phyloP scores from a whole-genome alignment of 2,329 filamentous ascomycete species.

The Fusarium palustre region DNA sequence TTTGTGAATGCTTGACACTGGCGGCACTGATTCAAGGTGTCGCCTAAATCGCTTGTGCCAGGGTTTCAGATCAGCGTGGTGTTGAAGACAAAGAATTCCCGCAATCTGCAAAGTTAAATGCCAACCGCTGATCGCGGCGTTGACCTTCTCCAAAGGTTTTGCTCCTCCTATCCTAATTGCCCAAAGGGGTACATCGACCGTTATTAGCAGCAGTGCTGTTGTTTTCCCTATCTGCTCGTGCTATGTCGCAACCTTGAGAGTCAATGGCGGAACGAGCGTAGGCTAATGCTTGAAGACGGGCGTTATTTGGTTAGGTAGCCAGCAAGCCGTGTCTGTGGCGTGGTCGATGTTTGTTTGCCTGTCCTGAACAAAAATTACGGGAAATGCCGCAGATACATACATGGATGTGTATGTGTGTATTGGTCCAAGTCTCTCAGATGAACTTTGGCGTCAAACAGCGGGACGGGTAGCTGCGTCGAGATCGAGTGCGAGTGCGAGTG shows the following conservation, averaged over 20 bases:
- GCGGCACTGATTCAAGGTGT: constrained; percentile 11
- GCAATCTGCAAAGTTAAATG: constrained; percentile 11
- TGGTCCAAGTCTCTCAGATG: constrained; percentile 1
- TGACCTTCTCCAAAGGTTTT: background rate
- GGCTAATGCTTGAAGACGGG: constrained; percentile 6
- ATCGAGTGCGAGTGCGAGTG: constrained; percentile 20
- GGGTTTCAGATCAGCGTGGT: constrained; percentile 15
- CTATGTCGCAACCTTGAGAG: constrained; percentile 6
- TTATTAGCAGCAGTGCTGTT: constrained; percentile 32
- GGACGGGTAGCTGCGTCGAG: constrained; percentile 26
- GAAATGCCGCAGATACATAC: constrained; percentile 21
- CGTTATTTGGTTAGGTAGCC: constrained; percentile 1
- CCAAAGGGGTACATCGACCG: constrained; percentile 9
- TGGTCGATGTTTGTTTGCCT: constrained; percentile 2
- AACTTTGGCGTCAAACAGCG: constrained; percentile 23
- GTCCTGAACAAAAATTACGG: constrained; percentile 14
- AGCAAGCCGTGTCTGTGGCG: background rate
- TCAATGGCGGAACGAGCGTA: constrained; percentile 9
- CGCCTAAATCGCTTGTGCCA: constrained; percentile 19
- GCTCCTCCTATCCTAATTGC: constrained; percentile 14
- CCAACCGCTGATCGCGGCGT: background rate
- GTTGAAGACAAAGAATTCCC: constrained; percentile 27
- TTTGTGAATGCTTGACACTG: constrained; percentile 16
- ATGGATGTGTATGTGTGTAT: background rate
- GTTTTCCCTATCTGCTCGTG: constrained; percentile 2